Evolutionary conservation across 2,329 filamentous ascomycete species (phyloP).

Genomic region (Emmonsiellopsis sp.): DNA sequence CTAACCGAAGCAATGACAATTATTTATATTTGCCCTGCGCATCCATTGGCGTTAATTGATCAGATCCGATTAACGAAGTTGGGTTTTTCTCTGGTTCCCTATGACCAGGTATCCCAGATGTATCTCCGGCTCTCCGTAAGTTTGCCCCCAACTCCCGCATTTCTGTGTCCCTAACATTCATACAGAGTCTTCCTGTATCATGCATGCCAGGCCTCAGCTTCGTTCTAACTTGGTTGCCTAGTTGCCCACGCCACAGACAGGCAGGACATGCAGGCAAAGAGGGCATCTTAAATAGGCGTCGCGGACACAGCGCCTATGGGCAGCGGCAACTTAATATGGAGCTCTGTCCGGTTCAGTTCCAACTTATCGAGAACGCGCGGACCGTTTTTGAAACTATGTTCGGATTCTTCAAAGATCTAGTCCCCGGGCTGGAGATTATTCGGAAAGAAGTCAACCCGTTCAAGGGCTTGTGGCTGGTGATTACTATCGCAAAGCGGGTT

Average conservation of each 20-base stretch:
- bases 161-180: no score
- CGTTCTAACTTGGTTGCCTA: no score
- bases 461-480: not conserved
- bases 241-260: no score
- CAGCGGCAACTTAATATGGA: constrained; percentile 5
- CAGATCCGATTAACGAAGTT: not conserved
- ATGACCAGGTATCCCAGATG: no score
- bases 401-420: constrained; percentile 5
- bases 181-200: no score
- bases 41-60: not conserved
- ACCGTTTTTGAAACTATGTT: constrained; percentile 5
- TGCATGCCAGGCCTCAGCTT: no score
- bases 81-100: no score
- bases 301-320: not conserved
- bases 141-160: no score
- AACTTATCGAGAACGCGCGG: constrained; percentile 1
- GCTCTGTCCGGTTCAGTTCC: constrained; percentile 3
- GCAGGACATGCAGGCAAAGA: not conserved
- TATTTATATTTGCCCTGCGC: no score
- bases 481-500: constrained; percentile 1
- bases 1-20: no score
- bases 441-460: constrained; percentile 4
- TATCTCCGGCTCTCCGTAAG: no score
- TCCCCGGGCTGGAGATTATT: constrained; percentile 3
- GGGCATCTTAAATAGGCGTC: constrained; percentile 1